These are phyloP conservation scores for Ceratobasidium sp. DNA, from an alignment of 1,284 basidiomycete species.

Conservation along the genomic window DNA sequence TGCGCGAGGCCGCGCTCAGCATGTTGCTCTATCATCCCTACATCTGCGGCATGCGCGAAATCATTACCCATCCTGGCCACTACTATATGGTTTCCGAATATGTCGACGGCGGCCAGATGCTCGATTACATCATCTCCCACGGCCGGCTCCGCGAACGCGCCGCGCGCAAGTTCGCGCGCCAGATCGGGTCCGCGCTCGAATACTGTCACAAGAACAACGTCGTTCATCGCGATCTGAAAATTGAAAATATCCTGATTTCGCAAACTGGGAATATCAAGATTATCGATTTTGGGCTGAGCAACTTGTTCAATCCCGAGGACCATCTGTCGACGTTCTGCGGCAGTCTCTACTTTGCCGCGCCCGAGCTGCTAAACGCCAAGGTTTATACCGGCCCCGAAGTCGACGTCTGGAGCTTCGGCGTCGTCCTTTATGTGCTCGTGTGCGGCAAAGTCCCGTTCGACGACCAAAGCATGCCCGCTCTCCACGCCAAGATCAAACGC, in stretches of 20 bases:
- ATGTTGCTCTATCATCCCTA: conserved; percentile 98
- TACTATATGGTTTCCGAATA: conserved; percentile 99
- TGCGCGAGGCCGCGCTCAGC: conserved; percentile 94
- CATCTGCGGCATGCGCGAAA: conserved; percentile 99
- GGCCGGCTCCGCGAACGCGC: conserved; percentile 95
- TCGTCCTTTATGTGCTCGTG: conserved; percentile 96
- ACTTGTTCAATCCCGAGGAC: conserved; percentile 88
- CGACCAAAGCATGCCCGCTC: conserved; percentile 98
- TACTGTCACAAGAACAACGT: conserved; percentile 99
- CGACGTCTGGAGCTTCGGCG: conserved; percentile 99
- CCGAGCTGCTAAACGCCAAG: conserved; percentile 95
- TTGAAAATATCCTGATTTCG: conserved; percentile 99
- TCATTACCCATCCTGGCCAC: conserved; percentile 95
- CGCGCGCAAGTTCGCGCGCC: conserved; percentile 95
- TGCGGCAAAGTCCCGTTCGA: conserved; percentile 99
- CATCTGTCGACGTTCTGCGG: conserved; percentile 97
- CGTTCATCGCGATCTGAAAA: conserved; percentile 98
- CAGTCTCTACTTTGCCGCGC: conserved; percentile 97
- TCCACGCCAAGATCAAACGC: conserved; percentile 99
- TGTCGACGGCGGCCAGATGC: conserved; percentile 98
- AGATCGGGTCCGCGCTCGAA: conserved; percentile 95
- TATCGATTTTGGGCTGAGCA: conserved; percentile 98
- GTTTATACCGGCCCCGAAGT: conserved; percentile 98
- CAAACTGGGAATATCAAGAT: conserved; percentile 99
- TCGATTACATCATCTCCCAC: conserved; percentile 99